Percentiles rank a stretch among this genome's conserved stretches.
These are phyloP conservation scores for Alternaria tenuissima DNA, from an alignment of 2,329 filamentous ascomycete genomes.

Conservation along the genomic window DNA sequence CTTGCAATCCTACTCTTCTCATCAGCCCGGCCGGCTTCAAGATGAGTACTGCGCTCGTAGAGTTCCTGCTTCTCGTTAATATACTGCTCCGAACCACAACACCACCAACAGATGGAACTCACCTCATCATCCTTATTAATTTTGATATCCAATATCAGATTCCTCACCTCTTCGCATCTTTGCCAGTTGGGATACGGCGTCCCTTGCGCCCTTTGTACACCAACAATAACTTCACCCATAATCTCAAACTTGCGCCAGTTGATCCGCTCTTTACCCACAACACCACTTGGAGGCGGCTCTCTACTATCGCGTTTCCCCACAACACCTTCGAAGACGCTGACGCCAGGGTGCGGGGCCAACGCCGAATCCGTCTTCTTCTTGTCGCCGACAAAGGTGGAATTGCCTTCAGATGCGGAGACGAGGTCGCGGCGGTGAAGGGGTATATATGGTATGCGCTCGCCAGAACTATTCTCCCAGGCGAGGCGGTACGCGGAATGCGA, in stretches of 20 bases:
- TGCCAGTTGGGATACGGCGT: slow-evolving; percentile 77
- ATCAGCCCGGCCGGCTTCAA: slow-evolving; percentile 60
- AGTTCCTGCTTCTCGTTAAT: slow-evolving; percentile 58
- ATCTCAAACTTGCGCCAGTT: slow-evolving; percentile 99
- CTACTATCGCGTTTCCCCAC: slow-evolving; percentile 47
- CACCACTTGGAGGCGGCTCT: slow-evolving; percentile 51
- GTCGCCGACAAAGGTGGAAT: slow-evolving; percentile 81
- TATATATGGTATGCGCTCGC: slow-evolving; percentile 91
- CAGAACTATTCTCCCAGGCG: slow-evolving; percentile 93
- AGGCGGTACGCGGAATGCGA: slow-evolving; percentile 95
- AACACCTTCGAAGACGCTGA: slow-evolving; percentile 43
- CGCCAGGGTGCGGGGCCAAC: slow-evolving; percentile 46
- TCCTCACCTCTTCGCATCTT: slow-evolving; percentile 73
- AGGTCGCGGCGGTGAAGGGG: slow-evolving; percentile 89
- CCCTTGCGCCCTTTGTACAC: slow-evolving; percentile 90
- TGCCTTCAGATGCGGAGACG: slow-evolving; percentile 91
- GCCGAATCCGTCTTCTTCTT: slow-evolving; percentile 39
- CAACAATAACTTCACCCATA: slow-evolving; percentile 87
- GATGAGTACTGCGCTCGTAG: slow-evolving; percentile 65
- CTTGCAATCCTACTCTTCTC: slow-evolving; percentile 53
- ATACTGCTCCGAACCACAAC: not conserved
- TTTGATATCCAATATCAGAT: slow-evolving; percentile 81
- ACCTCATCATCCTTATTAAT: slow-evolving; percentile 90
- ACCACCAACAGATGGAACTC: slow-evolving; percentile 44
- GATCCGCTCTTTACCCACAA: slow-evolving; percentile 68